Evolutionary conservation across 2,329 filamentous ascomycete genomes (phyloP), one percentile per base, ranked within the genome.

Genomic region (Meredithiella fracta): DNA sequence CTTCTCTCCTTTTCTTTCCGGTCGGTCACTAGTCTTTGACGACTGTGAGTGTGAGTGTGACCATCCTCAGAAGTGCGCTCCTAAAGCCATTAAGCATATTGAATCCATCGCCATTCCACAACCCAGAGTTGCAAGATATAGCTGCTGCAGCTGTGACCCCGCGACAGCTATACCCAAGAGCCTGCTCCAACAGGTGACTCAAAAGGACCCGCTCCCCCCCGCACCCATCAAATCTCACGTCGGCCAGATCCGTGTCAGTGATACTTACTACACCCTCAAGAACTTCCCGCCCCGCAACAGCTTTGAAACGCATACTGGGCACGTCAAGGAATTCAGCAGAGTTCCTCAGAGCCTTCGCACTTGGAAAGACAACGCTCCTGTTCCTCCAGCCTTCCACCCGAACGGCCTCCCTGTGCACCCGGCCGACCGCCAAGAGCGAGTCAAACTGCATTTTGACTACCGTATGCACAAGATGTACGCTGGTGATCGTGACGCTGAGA

Each of bases 401-500:
- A 31, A 26, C 11, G 50, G 50, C 25, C n/a, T 38, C 23, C 31
- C 37, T 6, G 38, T 11, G 8, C 20, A 31, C 17, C 23, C 40
- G 4, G 42, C 25, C 17, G 17, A 25, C 14, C 22, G 11, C 22
- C 53, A 47, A 4, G 26, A 47, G 20, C 56, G 49, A 14, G 38
- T 53, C 22, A 51, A 44, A 14, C 53, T 58, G 26, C 56, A 58
- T 40, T 58, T 37, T 29, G 54, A 51, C 14, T 40, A 54, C 25
- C 52, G 47, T 14, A 20, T 58, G 3, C 56, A 55, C 47, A 47
- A 42, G 15, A 58, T 58, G 52, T 50, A 55, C 2, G 49, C 53
- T 34, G 56, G 53, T n/a, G 56, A 58, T 25, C 49, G 56, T 23
- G 56, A 58, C 42, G 56, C 53, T 26, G 53, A 50, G 14, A 58